phyloP scores from a whole-genome alignment of 345 rosid genomes.

The Rhodamnia argentea region DNA sequence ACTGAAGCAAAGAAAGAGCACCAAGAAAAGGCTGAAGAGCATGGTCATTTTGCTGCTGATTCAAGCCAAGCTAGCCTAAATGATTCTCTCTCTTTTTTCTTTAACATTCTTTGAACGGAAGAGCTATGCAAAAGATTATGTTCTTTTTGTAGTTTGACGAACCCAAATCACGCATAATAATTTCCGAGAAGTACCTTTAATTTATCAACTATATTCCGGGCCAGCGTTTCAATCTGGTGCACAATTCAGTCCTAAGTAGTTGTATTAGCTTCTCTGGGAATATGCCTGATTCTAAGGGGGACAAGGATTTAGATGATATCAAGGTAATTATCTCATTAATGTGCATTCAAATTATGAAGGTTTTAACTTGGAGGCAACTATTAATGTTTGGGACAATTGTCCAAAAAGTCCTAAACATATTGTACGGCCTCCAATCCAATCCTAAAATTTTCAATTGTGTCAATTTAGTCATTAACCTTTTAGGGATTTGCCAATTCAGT shows the following conservation, averaged over 20 bases:
- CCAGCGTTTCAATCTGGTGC: not conserved
- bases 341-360: too few species aligned
- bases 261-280: not conserved
- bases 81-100: not conserved
- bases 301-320: too few species aligned
- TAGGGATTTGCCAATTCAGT: too few species aligned
- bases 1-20: not conserved
- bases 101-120: not conserved
- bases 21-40: not conserved
- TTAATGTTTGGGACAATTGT: too few species aligned
- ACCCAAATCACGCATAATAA: not conserved
- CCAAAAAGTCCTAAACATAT: too few species aligned
- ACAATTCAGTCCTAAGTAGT: not conserved
- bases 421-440: too few species aligned
- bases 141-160: not conserved
- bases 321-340: too few species aligned
- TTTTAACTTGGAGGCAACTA: too few species aligned
- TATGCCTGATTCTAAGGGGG: too few species aligned
- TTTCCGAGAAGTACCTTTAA: not conserved
- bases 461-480: too few species aligned
- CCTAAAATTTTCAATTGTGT: too few species aligned
- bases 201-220: not conserved
- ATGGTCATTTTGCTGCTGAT: not conserved
- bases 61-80: not conserved
- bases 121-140: not conserved